A percentile compares a stretch with the other conserved stretches of the same genome.
These are phyloP conservation scores for Cajanus cajan DNA, from an alignment of 306 rosid genomes.

Conservation along the genomic window DNA sequence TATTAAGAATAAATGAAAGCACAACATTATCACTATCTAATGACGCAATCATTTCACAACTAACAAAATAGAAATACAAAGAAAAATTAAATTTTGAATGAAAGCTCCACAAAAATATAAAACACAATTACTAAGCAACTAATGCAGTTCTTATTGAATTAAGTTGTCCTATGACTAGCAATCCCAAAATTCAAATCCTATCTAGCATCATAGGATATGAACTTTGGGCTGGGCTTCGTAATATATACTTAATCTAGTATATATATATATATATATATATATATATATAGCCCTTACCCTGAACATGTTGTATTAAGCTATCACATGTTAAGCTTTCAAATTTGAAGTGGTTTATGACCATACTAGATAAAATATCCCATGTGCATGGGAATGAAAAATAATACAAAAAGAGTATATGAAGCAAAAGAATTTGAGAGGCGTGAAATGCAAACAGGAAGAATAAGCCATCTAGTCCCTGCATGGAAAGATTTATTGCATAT, in stretches of 20 bases:
- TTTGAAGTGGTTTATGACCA: conserved; percentile 6
- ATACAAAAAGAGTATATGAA: neutral
- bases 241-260: neutral
- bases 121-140: neutral
- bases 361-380: neutral
- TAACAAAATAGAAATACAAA: conserved; percentile 19
- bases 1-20: conserved; percentile 26
- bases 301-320: neutral
- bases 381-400: neutral
- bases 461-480: neutral
- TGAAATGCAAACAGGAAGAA: neutral
- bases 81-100: neutral
- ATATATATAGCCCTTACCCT: conserved; percentile 7
- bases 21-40: neutral
- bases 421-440: neutral
- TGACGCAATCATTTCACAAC: conserved; percentile 8
- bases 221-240: neutral
- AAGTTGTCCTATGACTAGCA: neutral
- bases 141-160: neutral
- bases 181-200: no score
- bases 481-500: neutral
- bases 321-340: neutral
- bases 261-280: no score
- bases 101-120: conserved; percentile 20
- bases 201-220: neutral